phyloP scores from a whole-genome alignment of 2,329 filamentous ascomycete species.

The Chaetomium globosum region DNA sequence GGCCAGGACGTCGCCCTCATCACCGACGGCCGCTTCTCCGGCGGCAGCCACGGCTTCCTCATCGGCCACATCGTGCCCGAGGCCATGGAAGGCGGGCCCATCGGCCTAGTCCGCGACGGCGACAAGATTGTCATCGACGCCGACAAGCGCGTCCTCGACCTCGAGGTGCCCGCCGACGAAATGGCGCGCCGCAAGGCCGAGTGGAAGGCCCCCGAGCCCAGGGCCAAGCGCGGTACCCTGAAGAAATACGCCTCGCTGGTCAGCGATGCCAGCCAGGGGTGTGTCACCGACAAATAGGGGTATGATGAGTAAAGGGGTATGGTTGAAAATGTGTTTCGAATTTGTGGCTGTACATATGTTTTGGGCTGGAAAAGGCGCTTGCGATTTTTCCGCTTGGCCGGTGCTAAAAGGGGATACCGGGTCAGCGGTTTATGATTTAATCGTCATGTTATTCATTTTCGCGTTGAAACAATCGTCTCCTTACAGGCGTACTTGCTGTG shows the following conservation, averaged over 20 bases:
- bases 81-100: conserved; percentile 81
- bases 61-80: conserved; percentile 88
- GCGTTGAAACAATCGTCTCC: background rate
- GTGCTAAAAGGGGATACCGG: conserved; percentile 16
- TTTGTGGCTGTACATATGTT: conserved; percentile 28
- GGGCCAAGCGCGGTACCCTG: conserved; percentile 65
- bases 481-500: background rate
- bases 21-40: conserved; percentile 76
- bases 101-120: conserved; percentile 78
- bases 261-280: conserved; percentile 61
- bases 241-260: conserved; percentile 69
- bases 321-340: background rate
- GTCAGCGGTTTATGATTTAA: conserved; percentile 9
- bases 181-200: conserved; percentile 58
- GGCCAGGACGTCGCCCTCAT: conserved; percentile 74
- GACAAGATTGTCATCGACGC: conserved; percentile 83
- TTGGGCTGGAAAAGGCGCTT: conserved; percentile 18
- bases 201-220: conserved; percentile 65
- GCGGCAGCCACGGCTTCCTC: conserved; percentile 82
- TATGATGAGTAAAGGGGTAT: background rate
- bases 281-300: conserved; percentile 54
- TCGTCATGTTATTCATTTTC: conserved; percentile 15
- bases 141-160: conserved; percentile 68
- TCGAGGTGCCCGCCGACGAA: conserved; percentile 68
- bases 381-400: background rate